Evolutionary conservation across 139 green algal genomes (phyloP).

Genomic region (Chlorella sorokiniana): DNA sequence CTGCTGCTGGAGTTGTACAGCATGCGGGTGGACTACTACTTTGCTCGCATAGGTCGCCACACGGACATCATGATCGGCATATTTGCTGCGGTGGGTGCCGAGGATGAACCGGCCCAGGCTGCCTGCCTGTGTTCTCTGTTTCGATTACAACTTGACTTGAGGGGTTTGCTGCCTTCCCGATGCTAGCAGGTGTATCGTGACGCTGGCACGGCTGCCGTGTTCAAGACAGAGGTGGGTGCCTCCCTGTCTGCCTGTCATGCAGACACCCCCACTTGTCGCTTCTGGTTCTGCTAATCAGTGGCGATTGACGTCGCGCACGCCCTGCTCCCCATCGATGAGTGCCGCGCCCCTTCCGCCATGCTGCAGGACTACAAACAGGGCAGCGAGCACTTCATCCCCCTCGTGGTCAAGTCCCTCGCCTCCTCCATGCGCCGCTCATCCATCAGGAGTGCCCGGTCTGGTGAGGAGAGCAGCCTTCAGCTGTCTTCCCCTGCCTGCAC

Average conservation of each 20-base stretch:
- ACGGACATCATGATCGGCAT: constrained; percentile 30
- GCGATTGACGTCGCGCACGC: not conserved
- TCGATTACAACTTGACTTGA: constrained; percentile 17
- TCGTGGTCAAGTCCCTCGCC: constrained; percentile 22
- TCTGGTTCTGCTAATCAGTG: not conserved
- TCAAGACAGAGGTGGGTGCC: too few species aligned
- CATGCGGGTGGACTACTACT: constrained; percentile 35
- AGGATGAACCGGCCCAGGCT: constrained; percentile 14
- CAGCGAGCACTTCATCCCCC: constrained; percentile 3
- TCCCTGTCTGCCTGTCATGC: too few species aligned
- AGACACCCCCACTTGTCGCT: too few species aligned
- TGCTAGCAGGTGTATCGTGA: too few species aligned
- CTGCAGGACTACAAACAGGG: not conserved
- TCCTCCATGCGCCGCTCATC: constrained; percentile 24
- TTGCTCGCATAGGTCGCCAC: constrained; percentile 29
- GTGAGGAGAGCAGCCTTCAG: too few species aligned
- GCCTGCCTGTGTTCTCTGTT: too few species aligned
- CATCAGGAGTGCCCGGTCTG: too few species aligned
- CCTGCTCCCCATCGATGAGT: not conserved
- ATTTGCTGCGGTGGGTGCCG: constrained; percentile 7
- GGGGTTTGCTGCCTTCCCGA: too few species aligned
- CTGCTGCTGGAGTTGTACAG: constrained; percentile 16
- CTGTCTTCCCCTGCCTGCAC: too few species aligned
- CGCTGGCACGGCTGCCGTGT: too few species aligned
- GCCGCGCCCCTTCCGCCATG: not conserved